A percentile compares a stretch with the other conserved stretches of the same genome.
These are phyloP conservation scores for Komagataella kurtzmanii DNA, from an alignment of 805 yeast species.

Conservation along the genomic window DNA sequence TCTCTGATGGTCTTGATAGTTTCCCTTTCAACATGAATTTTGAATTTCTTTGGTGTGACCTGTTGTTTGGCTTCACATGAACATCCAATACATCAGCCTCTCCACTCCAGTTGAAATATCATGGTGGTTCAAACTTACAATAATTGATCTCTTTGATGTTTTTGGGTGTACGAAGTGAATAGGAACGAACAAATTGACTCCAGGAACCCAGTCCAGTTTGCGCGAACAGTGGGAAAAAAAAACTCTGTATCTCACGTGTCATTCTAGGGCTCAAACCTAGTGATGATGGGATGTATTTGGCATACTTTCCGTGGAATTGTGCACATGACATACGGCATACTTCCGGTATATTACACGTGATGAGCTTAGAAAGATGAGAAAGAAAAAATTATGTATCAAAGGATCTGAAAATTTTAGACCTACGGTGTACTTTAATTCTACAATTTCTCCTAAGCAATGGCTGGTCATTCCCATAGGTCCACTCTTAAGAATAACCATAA, in stretches of 20 bases:
- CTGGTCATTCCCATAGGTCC: conserved; percentile 75
- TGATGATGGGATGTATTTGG: neutral
- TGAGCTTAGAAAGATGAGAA: neutral
- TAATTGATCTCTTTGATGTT: neutral
- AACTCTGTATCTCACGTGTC: neutral
- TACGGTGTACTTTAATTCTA: neutral
- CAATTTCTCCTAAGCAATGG: conserved; percentile 26
- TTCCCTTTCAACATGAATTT: neutral
- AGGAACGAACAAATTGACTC: neutral
- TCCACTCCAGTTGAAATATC: neutral
- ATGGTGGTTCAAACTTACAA: neutral
- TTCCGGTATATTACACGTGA: neutral
- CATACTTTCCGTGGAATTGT: too few species aligned
- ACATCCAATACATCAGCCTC: neutral
- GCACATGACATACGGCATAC: neutral
- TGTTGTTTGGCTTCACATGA: neutral
- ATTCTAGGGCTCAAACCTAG: neutral
- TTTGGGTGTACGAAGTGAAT: neutral
- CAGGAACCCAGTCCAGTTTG: neutral
- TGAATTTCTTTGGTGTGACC: neutral
- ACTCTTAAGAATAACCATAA: conserved; percentile 78
- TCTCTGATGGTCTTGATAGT: neutral
- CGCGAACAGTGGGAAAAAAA: conserved; percentile 1
- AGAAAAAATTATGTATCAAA: conserved; percentile 1
- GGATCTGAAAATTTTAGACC: conserved; percentile 2